A percentile compares a stretch with the other conserved stretches of the same genome.
Evolutionary conservation across 176 grass and related monocot genomes (phyloP).

Genomic region (Triticum dicoccoides): DNA sequence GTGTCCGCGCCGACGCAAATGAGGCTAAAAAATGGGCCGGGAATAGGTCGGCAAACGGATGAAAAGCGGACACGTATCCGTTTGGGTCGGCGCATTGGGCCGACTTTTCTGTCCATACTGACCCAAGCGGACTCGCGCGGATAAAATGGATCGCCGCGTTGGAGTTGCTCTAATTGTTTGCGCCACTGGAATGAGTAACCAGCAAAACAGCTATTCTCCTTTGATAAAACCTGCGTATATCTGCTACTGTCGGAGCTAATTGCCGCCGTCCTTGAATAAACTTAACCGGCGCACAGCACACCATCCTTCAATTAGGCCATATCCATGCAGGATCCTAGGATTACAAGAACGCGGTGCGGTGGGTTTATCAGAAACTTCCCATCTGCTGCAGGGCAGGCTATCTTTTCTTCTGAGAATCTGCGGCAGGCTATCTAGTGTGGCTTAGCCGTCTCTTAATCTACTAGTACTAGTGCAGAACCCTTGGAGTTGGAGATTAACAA

Average conservation of each 20-base stretch:
- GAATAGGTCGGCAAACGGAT: too few relatives aligned
- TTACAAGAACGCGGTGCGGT: background rate
- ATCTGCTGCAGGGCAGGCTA: background rate
- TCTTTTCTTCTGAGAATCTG: too few relatives aligned
- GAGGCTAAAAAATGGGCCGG: too few relatives aligned
- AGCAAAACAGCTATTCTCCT: background rate
- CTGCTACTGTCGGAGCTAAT: background rate
- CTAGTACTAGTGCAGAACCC: background rate
- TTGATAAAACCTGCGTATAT: background rate
- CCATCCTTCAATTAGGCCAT: background rate
- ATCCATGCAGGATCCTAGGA: background rate
- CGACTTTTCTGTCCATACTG: too few relatives aligned
- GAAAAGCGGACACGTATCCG: too few relatives aligned
- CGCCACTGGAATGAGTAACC: too few relatives aligned
- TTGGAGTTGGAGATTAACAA: background rate
- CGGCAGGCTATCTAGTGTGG: background rate
- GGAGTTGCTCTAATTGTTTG: background rate
- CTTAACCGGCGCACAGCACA: background rate
- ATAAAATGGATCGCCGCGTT: too few relatives aligned
- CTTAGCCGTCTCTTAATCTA: background rate
- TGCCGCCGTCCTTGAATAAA: background rate
- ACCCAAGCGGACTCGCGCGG: too few relatives aligned
- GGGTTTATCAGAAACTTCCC: background rate
- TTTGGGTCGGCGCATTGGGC: too few relatives aligned
- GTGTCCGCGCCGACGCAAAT: too few relatives aligned